These are phyloP conservation scores for Kluyveromyces marxianus DNA, from an alignment of 1,139 yeast species.

Conservation along the genomic window DNA sequence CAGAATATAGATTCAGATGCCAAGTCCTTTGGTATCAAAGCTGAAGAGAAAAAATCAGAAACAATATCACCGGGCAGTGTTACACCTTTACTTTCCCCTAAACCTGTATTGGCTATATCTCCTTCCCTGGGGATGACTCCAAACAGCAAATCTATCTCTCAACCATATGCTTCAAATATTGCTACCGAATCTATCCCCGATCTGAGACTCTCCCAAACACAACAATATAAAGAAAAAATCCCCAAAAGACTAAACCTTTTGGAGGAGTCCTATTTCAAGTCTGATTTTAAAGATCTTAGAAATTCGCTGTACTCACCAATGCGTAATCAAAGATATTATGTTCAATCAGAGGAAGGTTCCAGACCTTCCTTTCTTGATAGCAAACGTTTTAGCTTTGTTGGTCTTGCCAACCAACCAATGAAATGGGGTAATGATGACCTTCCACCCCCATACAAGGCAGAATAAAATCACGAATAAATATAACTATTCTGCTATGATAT, in stretches of 20 bases:
- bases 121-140: neutral
- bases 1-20: too few species aligned
- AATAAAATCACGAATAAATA: neutral
- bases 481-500: too few species aligned
- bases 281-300: conserved; percentile 18
- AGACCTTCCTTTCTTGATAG: conserved; percentile 13
- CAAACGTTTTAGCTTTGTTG: conserved; percentile 17
- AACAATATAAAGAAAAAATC: neutral
- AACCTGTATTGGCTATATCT: conserved; percentile 1
- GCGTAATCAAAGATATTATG: conserved; percentile 11
- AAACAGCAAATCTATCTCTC: neutral
- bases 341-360: conserved; percentile 10
- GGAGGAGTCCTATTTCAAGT: conserved; percentile 14
- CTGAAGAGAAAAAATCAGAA: neutral
- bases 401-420: conserved; percentile 15
- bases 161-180: neutral
- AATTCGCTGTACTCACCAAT: conserved; percentile 19
- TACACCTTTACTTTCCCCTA: conserved; percentile 3
- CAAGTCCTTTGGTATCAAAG: too few species aligned
- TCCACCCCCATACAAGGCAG: conserved; percentile 20
- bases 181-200: conserved; percentile 1
- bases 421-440: conserved; percentile 20
- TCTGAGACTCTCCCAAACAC: conserved; percentile 2
- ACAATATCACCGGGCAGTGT: neutral
- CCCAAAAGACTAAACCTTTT: conserved; percentile 3